Conservation (phyloP, 768 basidiomycete species). For the Leucocoprinus sp. region DNA sequence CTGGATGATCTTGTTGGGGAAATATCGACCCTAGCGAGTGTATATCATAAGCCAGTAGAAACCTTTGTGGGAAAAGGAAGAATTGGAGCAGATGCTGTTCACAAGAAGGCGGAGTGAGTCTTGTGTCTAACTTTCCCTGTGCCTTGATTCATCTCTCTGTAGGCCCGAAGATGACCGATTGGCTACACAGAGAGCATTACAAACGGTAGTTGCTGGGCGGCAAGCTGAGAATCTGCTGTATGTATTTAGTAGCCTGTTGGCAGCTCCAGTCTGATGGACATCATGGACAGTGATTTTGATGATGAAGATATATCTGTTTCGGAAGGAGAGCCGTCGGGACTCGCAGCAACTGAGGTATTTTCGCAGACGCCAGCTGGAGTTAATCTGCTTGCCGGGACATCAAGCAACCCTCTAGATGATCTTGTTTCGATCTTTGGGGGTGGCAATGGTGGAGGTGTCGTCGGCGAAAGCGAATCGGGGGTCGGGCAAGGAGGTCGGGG, state of each 20-base stretch:
- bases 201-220: constrained; percentile 86
- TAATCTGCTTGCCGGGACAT: constrained; percentile 69
- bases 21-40: constrained; percentile 83
- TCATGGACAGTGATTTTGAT: constrained; percentile 52
- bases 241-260: constrained; percentile 13
- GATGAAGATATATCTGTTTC: constrained; percentile 54
- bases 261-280: neutral
- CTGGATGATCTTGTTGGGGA: constrained; percentile 90
- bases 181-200: constrained; percentile 75
- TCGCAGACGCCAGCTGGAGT: constrained; percentile 67
- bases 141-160: constrained; percentile 10
- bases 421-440: constrained; percentile 85
- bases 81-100: constrained; percentile 74
- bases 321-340: constrained; percentile 62
- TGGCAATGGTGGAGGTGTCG: constrained; percentile 20
- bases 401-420: constrained; percentile 86
- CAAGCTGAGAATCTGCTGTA: constrained; percentile 88
- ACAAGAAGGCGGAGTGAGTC: constrained; percentile 54
- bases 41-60: constrained; percentile 95
- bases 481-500: no score
- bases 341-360: constrained; percentile 70
- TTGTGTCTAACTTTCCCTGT: neutral
- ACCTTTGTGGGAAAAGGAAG: constrained; percentile 93
- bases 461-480: constrained; percentile 11
- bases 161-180: constrained; percentile 63